Conservation (phyloP, 2,329 filamentous ascomycete species). For the Colletotrichum eleusines region DNA sequence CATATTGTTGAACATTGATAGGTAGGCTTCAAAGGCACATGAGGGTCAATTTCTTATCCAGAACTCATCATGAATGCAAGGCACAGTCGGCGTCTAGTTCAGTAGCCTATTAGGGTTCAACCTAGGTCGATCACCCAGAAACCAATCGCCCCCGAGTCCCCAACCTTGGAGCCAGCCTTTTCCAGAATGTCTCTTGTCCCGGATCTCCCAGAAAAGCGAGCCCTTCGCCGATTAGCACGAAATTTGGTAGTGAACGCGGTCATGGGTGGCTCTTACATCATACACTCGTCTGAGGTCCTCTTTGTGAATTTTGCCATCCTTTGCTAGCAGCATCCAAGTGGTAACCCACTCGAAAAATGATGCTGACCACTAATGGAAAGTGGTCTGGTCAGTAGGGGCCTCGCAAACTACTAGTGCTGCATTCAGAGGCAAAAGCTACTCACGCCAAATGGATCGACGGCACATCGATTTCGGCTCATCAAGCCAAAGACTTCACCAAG, state of each 20-base stretch:
- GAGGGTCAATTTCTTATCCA: neutral
- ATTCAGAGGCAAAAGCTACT: conserved; percentile 40
- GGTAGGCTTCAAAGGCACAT: neutral
- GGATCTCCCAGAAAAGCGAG: conserved; percentile 42
- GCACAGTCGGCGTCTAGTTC: neutral
- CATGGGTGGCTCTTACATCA: conserved; percentile 57
- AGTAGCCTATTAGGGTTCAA: neutral
- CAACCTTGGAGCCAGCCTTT: conserved; percentile 32
- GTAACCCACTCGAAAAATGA: conserved; percentile 54
- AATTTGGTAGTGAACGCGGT: conserved; percentile 40
- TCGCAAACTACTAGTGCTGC: neutral
- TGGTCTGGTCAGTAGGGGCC: neutral
- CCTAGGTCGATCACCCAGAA: neutral
- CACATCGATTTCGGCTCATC: conserved; percentile 53
- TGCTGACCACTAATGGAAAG: conserved; percentile 40
- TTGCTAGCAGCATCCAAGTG: conserved; percentile 64
- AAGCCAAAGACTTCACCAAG: conserved; percentile 50
- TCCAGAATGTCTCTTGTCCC: conserved; percentile 12
- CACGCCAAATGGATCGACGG: conserved; percentile 57
- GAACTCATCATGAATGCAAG: neutral
- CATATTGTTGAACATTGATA: neutral
- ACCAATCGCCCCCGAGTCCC: conserved; percentile 24
- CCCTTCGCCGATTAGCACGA: conserved; percentile 54
- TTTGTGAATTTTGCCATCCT: conserved; percentile 66
- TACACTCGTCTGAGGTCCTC: conserved; percentile 66